Evolutionary conservation across 2,329 filamentous ascomycete species (phyloP).

Genomic region (Hymenoscyphus linearis): DNA sequence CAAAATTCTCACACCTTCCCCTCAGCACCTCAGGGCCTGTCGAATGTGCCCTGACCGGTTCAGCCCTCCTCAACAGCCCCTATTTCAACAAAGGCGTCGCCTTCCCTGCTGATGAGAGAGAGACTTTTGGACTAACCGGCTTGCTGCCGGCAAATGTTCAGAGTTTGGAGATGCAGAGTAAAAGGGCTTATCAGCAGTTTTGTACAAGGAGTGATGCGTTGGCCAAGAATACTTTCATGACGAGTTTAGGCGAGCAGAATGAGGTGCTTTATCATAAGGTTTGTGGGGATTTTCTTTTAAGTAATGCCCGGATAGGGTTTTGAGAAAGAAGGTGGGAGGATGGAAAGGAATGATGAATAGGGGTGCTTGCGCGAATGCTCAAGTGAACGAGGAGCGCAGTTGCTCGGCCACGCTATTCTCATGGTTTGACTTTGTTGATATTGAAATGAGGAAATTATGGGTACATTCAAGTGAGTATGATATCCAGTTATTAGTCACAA

Average conservation of each 20-base stretch:
- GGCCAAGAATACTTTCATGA: conserved; percentile 84
- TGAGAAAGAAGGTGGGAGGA: neutral
- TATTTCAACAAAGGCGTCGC: conserved; percentile 82
- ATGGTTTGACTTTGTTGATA: too few species aligned
- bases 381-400: too few species aligned
- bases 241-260: conserved; percentile 80
- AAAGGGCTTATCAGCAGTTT: conserved; percentile 79
- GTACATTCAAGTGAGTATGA: too few species aligned
- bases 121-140: conserved; percentile 64
- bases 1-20: conserved; percentile 37
- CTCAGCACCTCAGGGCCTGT: conserved; percentile 44
- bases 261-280: conserved; percentile 75
- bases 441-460: too few species aligned
- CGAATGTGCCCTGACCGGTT: conserved; percentile 45
- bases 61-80: conserved; percentile 55
- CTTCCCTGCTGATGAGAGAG: conserved; percentile 64
- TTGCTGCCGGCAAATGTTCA: conserved; percentile 69
- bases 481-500: too few species aligned
- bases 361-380: neutral
- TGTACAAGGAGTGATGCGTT: conserved; percentile 55
- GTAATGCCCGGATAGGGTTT: too few species aligned
- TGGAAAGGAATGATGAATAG: neutral
- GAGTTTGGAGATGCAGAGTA: conserved; percentile 69
- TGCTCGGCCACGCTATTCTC: too few species aligned
- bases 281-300: conserved; percentile 17